Base-by-base conservation (phyloP, 1,284 basidiomycete genomes). In the Tetrapyrgos nigripes region DNA sequence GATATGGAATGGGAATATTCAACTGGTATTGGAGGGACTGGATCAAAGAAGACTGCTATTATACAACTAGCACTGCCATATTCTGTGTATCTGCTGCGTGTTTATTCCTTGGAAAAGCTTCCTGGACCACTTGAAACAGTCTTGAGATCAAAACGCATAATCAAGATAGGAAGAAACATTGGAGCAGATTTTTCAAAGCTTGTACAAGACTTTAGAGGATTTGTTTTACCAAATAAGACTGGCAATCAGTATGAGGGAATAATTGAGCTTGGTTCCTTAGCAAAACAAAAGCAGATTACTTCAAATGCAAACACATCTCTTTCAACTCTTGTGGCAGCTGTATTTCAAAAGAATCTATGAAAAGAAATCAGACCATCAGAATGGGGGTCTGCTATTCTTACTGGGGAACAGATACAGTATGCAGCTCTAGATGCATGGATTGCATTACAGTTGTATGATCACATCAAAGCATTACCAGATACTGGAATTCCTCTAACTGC, bases 1-100 rank as follows among this genome's bases (percentile, higher is more conserved):
- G 57, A 63, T 40, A 63, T 66, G 58, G 60, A 66, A 51, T 66
- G 64, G 65, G 64, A 64, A n/a, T 64, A 61, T 54, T 59, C n/a
- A 43, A 58, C 55, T 53, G 58, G 50, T 21, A 13, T 26, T 21
- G 43, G 33, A 28, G 58, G 26, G 3, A 31, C 37, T 35, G 62
- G 62, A 17, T 48, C 62, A 27, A 40, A 60, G 14, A 64, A 62
- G 43, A 65, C 61, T 14, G 61, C 65, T 37, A 29, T 66, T 4
- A 55, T 65, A 33, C 58, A 54, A 24, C 27, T 57, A 26, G 51
- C 51, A 6, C n/a, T 21, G 28, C 11, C 13, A 5, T 43, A 43
- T 11, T 27, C 51, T 44, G 51, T 55, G 54, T 43, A 33, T 57
- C 2, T 47, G 59, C n/a, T 35, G 28, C 14, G 57, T 57, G 17